These are phyloP conservation scores for Calcarisporium arbuscula DNA, from an alignment of 2,329 filamentous ascomycete species.

Conservation along the genomic window DNA sequence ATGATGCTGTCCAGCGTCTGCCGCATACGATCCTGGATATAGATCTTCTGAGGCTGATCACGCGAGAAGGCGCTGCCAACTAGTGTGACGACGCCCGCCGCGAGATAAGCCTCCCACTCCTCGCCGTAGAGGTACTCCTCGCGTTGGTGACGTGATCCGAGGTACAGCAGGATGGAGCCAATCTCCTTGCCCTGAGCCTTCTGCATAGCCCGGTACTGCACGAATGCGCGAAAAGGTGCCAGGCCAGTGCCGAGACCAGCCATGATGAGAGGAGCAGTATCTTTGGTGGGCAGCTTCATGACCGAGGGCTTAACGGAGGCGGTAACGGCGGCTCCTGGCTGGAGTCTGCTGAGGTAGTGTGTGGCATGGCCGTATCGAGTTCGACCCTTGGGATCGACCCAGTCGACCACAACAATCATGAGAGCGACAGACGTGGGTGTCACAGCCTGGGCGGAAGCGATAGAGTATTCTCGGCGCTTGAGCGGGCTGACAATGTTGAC, in stretches of 20 bases:
- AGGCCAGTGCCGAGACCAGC: slow-evolving; percentile 96
- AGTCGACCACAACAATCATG: slow-evolving; percentile 96
- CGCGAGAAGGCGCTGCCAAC: slow-evolving; percentile 91
- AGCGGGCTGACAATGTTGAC: slow-evolving; percentile 80
- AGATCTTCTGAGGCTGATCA: slow-evolving; percentile 97
- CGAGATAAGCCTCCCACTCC: slow-evolving; percentile 98
- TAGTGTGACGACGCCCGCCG: slow-evolving; percentile 89
- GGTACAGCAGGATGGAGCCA: slow-evolving; percentile 87
- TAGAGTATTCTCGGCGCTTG: slow-evolving; percentile 98
- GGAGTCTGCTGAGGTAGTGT: slow-evolving; percentile 74
- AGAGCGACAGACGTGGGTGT: slow-evolving; percentile 84
- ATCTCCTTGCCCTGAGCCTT: slow-evolving; percentile 96
- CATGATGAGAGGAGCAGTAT: slow-evolving; percentile 95
- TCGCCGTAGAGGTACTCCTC: slow-evolving; percentile 99
- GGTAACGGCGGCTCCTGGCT: slow-evolving; percentile 71
- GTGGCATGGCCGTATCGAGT: slow-evolving; percentile 91
- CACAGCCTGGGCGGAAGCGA: slow-evolving; percentile 93
- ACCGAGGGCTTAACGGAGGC: slow-evolving; percentile 96
- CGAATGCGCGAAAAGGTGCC: slow-evolving; percentile 97
- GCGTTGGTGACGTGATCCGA: slow-evolving; percentile 92
- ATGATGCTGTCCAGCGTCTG: slow-evolving; percentile 78
- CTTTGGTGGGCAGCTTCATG: slow-evolving; percentile 90
- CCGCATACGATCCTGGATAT: slow-evolving; percentile 98
- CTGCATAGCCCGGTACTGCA: slow-evolving; percentile 96
- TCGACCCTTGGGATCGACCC: slow-evolving; percentile 83